Conservation (phyloP, 139 green algal species). For the Medakamo hakoo region DNA sequence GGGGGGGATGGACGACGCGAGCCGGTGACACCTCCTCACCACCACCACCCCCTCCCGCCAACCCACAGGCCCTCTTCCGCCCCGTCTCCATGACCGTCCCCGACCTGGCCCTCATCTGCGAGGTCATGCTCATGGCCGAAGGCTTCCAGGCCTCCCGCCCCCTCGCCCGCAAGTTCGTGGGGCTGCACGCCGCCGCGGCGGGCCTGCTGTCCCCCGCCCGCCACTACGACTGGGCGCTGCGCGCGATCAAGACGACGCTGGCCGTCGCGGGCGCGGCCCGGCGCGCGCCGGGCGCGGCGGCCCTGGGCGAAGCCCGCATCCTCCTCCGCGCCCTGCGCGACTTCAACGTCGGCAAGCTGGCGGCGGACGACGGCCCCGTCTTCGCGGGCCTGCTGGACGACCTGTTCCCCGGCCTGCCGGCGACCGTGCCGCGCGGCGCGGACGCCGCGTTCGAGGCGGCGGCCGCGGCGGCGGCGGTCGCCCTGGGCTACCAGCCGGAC, state of each 20-base stretch:
- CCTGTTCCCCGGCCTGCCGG: conserved; percentile 75
- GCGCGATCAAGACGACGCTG: conserved; percentile 93
- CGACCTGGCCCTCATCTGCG: conserved; percentile 77
- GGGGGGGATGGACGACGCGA: conserved; percentile 2
- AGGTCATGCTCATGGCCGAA: conserved; percentile 95
- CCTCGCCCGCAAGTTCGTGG: conserved; percentile 82
- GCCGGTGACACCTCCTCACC: conserved; percentile 1
- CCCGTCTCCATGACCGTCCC: conserved; percentile 83
- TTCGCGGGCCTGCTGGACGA: conserved; percentile 87
- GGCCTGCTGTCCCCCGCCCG: conserved; percentile 70
- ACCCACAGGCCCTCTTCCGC: conserved; percentile 58
- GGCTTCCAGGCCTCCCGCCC: conserved; percentile 78
- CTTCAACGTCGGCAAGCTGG: conserved; percentile 92
- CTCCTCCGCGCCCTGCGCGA: conserved; percentile 78
- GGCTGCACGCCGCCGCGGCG: conserved; percentile 84
- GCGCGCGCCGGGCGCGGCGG: conserved; percentile 54
- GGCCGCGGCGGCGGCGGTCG: conserved; percentile 47
- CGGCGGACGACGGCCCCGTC: conserved; percentile 69
- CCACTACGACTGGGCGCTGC: conserved; percentile 95
- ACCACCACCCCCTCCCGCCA: not conserved
- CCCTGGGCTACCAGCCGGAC: conserved; percentile 75
- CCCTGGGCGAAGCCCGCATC: conserved; percentile 75
- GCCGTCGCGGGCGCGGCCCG: conserved; percentile 89
- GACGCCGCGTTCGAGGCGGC: conserved; percentile 61
- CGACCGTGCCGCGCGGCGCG: conserved; percentile 57